Base-by-base conservation (phyloP, 495 filamentous ascomycete species). In the Cercophora sp. region DNA sequence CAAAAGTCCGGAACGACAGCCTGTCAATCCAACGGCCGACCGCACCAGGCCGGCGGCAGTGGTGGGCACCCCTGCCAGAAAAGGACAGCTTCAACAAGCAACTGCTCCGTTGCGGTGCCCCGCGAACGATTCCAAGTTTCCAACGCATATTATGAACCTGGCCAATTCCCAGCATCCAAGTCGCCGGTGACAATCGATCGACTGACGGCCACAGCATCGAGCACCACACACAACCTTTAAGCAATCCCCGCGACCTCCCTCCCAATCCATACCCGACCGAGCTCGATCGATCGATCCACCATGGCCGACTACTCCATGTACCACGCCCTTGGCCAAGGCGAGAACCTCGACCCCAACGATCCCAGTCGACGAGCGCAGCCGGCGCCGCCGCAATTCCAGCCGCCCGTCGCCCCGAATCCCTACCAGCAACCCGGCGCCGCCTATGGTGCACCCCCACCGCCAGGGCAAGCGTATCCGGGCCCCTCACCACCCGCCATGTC, bases 271-370 rank as follows among this genome's bases (percentile, higher is more conserved):
- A n/a, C n/a, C n/a, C n/a, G n/a, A n/a, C n/a, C n/a, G n/a, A n/a
- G n/a, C n/a, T n/a, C n/a, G n/a, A n/a, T n/a, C n/a, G n/a, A n/a
- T n/a, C n/a, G n/a, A 35, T 20, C 39, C 52, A 60, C 48, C 13
- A 89, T 92, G 88, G 79, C 86, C 58, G 85, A 92, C 62, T 86
- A 83, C 71, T 68, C 79, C 59, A 85, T 85, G 79, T 92, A 89
- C 72, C 84, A 91, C 64, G 72, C 85, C 67, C 76, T 86, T 52
- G 87, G 82, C 39, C 76, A 82, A 65, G 78, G 78, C 65, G 76
- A 85, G 47, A 63, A 67, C 29, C 54, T 76, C 62, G 84, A 85
- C 62, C 79, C 85, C 41, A 81, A 79, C 45, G 79, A 86, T 60
- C 81, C 78, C 45, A 81, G 80, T 52, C 74, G 70, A 31, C 72